Evolutionary conservation across 1,139 yeast species (phyloP).

Genomic region (Candida albicans): DNA sequence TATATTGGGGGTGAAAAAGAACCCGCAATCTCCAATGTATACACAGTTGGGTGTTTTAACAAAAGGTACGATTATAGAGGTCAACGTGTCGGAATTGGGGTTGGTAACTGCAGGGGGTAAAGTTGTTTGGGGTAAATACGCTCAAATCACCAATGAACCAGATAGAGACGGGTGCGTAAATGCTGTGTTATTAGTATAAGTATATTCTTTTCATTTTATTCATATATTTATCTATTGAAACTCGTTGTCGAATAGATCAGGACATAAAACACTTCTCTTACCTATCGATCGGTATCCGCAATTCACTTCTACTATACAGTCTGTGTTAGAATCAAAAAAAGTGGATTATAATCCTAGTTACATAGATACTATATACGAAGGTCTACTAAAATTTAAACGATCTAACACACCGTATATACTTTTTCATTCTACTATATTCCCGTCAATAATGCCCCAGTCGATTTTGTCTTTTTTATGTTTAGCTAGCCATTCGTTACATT

Average conservation of each 20-base stretch:
- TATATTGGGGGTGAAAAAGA: constrained; percentile 92
- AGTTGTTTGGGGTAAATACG: constrained; percentile 99
- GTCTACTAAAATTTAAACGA: no score
- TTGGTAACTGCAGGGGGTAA: constrained; percentile 99
- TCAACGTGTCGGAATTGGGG: constrained; percentile 95
- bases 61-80: constrained; percentile 97
- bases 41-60: constrained; percentile 97
- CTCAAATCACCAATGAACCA: constrained; percentile 98
- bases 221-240: constrained; percentile 4
- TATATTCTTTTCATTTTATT: not conserved
- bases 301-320: constrained; percentile 25
- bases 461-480: constrained; percentile 49
- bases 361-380: no score
- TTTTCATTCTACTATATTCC: constrained; percentile 21
- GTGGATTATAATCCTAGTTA: no score
- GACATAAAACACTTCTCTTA: constrained; percentile 45
- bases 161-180: constrained; percentile 99
- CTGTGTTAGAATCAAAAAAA: no score
- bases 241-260: constrained; percentile 47
- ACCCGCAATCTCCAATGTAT: constrained; percentile 98
- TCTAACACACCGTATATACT: no score
- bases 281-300: constrained; percentile 62
- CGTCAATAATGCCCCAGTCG: constrained; percentile 58
- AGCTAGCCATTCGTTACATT: constrained; percentile 74
- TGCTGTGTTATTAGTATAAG: constrained; percentile 78